Conservation (phyloP, 2,329 filamentous ascomycete genomes). For the Botrytis fragariae region DNA sequence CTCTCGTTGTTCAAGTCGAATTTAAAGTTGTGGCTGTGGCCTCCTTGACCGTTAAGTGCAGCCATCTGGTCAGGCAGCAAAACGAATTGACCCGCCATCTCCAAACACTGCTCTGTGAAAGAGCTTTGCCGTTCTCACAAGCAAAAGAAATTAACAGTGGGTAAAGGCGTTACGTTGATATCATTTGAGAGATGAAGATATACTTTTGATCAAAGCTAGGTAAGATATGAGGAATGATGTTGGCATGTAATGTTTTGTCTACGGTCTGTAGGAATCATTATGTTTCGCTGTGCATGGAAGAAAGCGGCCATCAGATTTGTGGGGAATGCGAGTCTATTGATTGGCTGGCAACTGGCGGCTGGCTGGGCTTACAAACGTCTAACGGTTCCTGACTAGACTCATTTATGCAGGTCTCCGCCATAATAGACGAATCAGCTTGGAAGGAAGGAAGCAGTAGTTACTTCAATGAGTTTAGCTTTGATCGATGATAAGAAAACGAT, state of each 20-base stretch:
- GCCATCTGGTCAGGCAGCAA: slow-evolving; percentile 2
- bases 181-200: slow-evolving; percentile 1
- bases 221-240: neutral
- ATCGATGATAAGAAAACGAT: neutral
- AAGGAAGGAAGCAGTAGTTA: neutral
- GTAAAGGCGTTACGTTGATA: neutral
- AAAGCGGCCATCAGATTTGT: neutral
- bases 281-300: neutral
- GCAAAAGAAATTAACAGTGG: neutral
- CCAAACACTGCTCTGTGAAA: neutral
- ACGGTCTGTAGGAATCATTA: neutral
- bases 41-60: neutral
- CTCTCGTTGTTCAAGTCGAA: neutral
- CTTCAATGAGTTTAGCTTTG: neutral
- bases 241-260: neutral
- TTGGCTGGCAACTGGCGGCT: neutral
- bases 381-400: neutral
- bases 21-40: neutral
- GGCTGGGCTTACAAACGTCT: neutral
- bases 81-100: neutral
- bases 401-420: neutral
- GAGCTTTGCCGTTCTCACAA: neutral
- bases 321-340: neutral
- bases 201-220: neutral
- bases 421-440: neutral